phyloP scores from a whole-genome alignment of 106 monocot genomes.

The Vanilla planifolia region DNA sequence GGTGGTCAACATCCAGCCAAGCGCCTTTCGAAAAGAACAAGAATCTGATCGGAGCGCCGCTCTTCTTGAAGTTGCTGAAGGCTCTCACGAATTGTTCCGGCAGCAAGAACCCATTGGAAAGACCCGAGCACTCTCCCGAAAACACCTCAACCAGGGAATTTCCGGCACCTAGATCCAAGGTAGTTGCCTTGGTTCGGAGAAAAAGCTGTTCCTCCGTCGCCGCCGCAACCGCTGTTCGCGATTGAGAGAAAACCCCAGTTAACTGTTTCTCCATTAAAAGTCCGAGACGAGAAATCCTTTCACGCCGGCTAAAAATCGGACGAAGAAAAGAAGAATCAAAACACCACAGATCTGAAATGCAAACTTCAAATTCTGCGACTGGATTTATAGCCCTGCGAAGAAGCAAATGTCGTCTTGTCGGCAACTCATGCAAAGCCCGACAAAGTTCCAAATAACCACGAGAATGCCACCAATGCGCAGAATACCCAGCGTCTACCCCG shows the following conservation, averaged over 20 bases:
- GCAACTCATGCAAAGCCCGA: not conserved
- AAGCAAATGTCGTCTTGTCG: not conserved
- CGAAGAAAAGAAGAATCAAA: not conserved
- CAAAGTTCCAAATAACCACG: not conserved
- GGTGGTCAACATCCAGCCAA: constrained; percentile 59
- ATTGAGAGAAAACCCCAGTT: not conserved
- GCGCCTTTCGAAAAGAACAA: constrained; percentile 17
- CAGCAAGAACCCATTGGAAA: not conserved
- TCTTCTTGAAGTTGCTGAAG: constrained; percentile 38
- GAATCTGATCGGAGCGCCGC: constrained; percentile 39
- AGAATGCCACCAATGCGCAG: too few species aligned
- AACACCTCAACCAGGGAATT: not conserved
- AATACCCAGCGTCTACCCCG: too few species aligned
- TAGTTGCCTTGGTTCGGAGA: too few species aligned
- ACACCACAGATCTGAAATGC: not conserved
- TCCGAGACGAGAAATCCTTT: not conserved
- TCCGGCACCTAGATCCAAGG: not conserved
- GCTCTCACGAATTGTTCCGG: constrained; percentile 13
- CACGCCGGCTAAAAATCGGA: not conserved
- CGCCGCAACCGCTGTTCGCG: not conserved
- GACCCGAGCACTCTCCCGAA: not conserved
- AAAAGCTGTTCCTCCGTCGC: not conserved
- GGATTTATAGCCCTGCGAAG: not conserved
- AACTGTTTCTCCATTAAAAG: not conserved
- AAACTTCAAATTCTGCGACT: constrained; percentile 2